phyloP scores from a whole-genome alignment of 2,329 filamentous ascomycete species.

The Nectriaceae sp. region DNA sequence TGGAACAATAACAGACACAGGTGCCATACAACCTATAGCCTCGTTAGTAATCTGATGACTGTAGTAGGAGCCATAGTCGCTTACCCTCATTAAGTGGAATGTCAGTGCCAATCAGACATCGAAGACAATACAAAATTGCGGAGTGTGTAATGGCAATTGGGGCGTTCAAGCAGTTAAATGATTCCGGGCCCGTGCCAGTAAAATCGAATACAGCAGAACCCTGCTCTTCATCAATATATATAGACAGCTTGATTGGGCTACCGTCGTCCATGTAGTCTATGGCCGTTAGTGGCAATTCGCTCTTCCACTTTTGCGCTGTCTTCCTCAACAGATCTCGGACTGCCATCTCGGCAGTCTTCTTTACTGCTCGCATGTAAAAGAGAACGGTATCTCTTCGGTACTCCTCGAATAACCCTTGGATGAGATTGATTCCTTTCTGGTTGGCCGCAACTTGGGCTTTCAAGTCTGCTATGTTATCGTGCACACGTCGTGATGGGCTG shows the following conservation, averaged over 20 bases:
- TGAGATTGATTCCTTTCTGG: conserved; percentile 80
- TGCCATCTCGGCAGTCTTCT: conserved; percentile 74
- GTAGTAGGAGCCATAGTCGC: background rate
- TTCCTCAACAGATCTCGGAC: conserved; percentile 70
- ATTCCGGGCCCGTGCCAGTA: conserved; percentile 21
- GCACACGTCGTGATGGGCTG: conserved; percentile 67
- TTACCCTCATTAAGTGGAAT: conserved; percentile 38
- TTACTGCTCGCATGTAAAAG: conserved; percentile 81
- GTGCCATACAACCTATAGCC: conserved; percentile 43
- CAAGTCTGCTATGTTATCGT: conserved; percentile 81
- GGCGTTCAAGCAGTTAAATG: conserved; percentile 26
- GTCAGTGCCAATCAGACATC: conserved; percentile 29
- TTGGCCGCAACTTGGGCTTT: conserved; percentile 85
- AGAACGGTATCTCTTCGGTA: conserved; percentile 76
- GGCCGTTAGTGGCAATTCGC: conserved; percentile 59
- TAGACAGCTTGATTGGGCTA: conserved; percentile 70
- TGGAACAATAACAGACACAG: conserved; percentile 21
- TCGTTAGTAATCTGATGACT: background rate
- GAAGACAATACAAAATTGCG: conserved; percentile 27
- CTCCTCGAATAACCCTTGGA: conserved; percentile 72
- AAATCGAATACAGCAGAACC: conserved; percentile 69
- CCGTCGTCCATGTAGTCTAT: conserved; percentile 86
- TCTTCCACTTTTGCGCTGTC: conserved; percentile 69
- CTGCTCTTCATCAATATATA: conserved; percentile 68
- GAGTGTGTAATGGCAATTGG: conserved; percentile 24